Conservation (phyloP, 2,329 filamentous ascomycete species). For the Pyricularia grisea region DNA sequence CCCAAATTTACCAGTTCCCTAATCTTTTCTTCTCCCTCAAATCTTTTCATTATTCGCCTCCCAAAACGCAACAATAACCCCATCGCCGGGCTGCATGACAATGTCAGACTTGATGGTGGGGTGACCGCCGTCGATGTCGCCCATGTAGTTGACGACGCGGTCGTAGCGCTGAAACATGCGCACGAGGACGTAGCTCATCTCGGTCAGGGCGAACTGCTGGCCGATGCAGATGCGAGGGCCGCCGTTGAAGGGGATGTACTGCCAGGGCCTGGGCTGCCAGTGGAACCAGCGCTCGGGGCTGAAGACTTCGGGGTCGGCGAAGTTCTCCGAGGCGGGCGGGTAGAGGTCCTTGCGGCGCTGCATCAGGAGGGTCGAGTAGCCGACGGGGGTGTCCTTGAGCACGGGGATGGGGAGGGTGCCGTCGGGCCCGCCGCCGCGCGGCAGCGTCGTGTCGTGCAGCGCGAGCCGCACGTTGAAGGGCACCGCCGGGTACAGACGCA, state of each 20-base stretch:
- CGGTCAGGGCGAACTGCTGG: slow-evolving; percentile 73
- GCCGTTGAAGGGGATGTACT: slow-evolving; percentile 68
- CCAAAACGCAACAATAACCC: slow-evolving; percentile 48
- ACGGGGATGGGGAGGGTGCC: slow-evolving; percentile 53
- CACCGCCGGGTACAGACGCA: slow-evolving; percentile 68
- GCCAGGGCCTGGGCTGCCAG: slow-evolving; percentile 58
- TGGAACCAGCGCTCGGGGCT: slow-evolving; percentile 57
- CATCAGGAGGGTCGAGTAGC: slow-evolving; percentile 62
- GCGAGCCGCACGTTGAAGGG: slow-evolving; percentile 71
- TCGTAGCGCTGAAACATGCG: slow-evolving; percentile 66
- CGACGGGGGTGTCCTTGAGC: slow-evolving; percentile 54
- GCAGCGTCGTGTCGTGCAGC: slow-evolving; percentile 65
- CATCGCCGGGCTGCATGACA: slow-evolving; percentile 48
- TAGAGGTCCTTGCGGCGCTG: slow-evolving; percentile 60
- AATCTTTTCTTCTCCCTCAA: background rate
- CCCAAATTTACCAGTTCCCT: no score
- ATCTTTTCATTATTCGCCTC: slow-evolving; percentile 23
- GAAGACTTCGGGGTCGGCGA: slow-evolving; percentile 39
- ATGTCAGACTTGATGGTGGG: slow-evolving; percentile 50
- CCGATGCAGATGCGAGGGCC: slow-evolving; percentile 68
- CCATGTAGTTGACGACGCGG: slow-evolving; percentile 48
- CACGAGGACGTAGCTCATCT: slow-evolving; percentile 65
- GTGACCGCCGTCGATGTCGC: slow-evolving; percentile 40
- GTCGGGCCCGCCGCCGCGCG: slow-evolving; percentile 58
- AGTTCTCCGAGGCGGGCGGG: slow-evolving; percentile 33